A percentile compares a stretch with the other conserved stretches of the same genome.
Evolutionary conservation across 73 alveolate genomes (phyloP).

Genomic region (Paramecium primaurelia): DNA sequence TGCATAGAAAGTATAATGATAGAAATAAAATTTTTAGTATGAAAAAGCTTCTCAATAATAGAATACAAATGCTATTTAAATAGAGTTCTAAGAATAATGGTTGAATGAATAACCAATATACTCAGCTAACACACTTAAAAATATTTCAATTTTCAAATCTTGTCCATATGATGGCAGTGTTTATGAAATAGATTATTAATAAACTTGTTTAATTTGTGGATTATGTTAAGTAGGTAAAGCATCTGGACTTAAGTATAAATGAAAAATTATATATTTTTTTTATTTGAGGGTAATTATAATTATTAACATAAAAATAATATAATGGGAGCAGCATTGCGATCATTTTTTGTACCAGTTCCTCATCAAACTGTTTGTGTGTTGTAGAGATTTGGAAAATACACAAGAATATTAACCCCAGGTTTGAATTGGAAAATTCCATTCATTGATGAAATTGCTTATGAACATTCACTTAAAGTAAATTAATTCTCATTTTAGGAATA

Average conservation of each 20-base stretch:
- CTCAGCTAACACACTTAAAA: constrained; percentile 7
- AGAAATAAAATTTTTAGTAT: not conserved
- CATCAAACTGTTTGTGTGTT: not conserved
- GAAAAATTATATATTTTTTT: not conserved
- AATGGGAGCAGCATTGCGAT: not conserved
- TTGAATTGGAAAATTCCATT: constrained; percentile 74
- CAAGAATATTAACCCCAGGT: constrained; percentile 82
- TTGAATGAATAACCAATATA: not conserved
- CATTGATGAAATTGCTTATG: constrained; percentile 78
- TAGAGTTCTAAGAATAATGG: constrained; percentile 51
- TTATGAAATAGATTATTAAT: not conserved
- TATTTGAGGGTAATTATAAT: not conserved
- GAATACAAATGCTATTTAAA: constrained; percentile 33
- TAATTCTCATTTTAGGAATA: constrained; percentile 72
- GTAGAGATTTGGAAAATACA: constrained; percentile 78
- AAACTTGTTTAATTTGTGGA: not conserved
- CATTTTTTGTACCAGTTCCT: constrained; percentile 25
- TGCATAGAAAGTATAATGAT: constrained; percentile 41
- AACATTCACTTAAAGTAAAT: constrained; percentile 55
- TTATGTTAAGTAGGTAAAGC: constrained; percentile 15
- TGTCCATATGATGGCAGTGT: constrained; percentile 23
- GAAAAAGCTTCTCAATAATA: constrained; percentile 26
- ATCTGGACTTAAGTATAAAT: not conserved
- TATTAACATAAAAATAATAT: not conserved
- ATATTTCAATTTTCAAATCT: not conserved